Base-by-base conservation (phyloP, 129 eudicot species). In the Pittosporum tobira region DNA sequence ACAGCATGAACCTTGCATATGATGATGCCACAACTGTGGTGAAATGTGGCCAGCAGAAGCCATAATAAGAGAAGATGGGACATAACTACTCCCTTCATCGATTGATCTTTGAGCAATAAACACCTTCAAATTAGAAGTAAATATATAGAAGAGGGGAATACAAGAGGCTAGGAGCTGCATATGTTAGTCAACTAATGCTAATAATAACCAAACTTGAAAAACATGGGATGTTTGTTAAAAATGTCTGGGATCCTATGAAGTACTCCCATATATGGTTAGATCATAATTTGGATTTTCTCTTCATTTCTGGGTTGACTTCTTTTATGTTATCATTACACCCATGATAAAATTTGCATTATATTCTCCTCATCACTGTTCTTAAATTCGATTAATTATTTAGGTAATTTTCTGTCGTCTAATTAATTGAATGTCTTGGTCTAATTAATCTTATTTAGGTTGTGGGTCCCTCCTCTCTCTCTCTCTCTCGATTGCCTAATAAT, bases 241-340 rank as follows among this genome's bases (percentile, higher is more conserved):
- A 42, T 53, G 59, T 62, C 57, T 37, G 71, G 82, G 73, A 75
- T 71, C 75, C 76, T 64, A 72, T 68, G 76, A 63, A 59, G 36
- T 68, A 23, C 5, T 19, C 9, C 6, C 9, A 1, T 3, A 46
- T 12, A 14, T 25, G 62, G 16, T 18, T 57, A 46, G 48, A 19
- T 51, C 14, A 52, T 66, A 52, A 63, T 62, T 40, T 62, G 44
- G 65, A 21, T 31, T 31, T 47, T n/a, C 27, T 29, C 45, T 69
- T 63, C 70, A 71, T 63, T 62, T n/a, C 38, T 62, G 75, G 38
- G 55, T 63, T 71, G 70, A 71, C 75, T 54, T 71, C 65, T 71
- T 54, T 38, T 36, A 14, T 13, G 45, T 63, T 49, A 71, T 71
- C 64, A 71, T 71, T 71, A 44, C 70, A 29, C 56, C 70, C 70